Evolutionary conservation across 2,329 filamentous ascomycete genomes (phyloP).

Genomic region (Aureobasidium sp.): DNA sequence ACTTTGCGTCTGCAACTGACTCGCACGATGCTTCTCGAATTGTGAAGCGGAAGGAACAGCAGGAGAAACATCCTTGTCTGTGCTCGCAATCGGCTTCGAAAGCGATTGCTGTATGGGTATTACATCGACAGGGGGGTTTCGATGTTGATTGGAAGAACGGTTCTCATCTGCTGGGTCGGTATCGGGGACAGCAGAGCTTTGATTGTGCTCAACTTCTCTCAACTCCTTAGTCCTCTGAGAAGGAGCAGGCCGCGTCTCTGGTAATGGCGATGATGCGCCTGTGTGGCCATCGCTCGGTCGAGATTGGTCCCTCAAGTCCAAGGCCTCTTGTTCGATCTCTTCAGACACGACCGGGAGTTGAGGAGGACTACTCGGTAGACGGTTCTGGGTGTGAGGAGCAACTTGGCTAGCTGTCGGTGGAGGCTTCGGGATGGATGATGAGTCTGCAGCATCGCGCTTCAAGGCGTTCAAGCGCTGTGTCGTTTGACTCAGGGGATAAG

Average conservation of each 20-base stretch:
- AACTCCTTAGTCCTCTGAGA: not conserved
- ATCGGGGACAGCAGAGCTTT: conserved; percentile 19
- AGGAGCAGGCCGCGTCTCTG: not conserved
- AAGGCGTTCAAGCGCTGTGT: not conserved
- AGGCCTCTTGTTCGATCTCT: not conserved
- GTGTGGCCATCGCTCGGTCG: not conserved
- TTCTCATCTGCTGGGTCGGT: conserved; percentile 19
- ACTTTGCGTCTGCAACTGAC: conserved; percentile 13
- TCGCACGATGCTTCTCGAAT: conserved; percentile 18
- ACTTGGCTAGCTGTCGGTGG: conserved; percentile 12
- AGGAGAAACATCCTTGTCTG: not conserved
- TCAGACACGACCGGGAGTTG: conserved; percentile 12
- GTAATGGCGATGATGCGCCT: conserved; percentile 13
- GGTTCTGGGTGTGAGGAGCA: conserved; percentile 17
- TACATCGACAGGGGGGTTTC: not conserved
- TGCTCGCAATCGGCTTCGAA: not conserved
- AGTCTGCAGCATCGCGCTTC: conserved; percentile 9
- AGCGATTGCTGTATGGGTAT: conserved; percentile 9
- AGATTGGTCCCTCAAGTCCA: not conserved
- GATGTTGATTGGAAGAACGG: conserved; percentile 5
- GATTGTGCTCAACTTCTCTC: not conserved
- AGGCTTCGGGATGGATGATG: conserved; percentile 18
- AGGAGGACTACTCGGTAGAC: conserved; percentile 28
- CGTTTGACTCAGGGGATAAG: conserved; percentile 23
- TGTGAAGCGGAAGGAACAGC: conserved; percentile 15